Evolutionary conservation across 306 rosid genomes (phyloP).

Genomic region (Vicia villosa): DNA sequence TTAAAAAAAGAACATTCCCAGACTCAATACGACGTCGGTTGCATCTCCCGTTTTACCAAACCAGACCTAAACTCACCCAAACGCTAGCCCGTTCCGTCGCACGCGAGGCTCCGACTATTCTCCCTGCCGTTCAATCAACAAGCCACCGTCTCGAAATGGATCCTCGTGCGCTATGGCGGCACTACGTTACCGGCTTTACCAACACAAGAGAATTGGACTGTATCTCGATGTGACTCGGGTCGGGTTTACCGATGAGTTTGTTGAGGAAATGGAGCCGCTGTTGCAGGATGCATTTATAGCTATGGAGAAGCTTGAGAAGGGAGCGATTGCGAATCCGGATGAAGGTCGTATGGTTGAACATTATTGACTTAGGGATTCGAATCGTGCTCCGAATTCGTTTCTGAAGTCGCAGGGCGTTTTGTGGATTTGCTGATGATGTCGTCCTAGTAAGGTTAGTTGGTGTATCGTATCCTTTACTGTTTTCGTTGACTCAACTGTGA

Average conservation of each 20-base stretch:
- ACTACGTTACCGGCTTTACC: conserved; percentile 86
- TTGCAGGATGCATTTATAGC: conserved; percentile 64
- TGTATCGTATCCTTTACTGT: background rate
- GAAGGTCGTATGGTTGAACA: conserved; percentile 98
- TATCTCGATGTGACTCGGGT: conserved; percentile 89
- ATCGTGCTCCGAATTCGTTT: conserved; percentile 68
- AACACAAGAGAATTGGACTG: conserved; percentile 82
- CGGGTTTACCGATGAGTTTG: conserved; percentile 85
- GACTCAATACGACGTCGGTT: conserved; percentile 11
- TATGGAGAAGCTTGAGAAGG: conserved; percentile 85
- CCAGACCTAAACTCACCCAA: conserved; percentile 29
- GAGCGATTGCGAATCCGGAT: conserved; percentile 96
- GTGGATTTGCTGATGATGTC: conserved; percentile 70
- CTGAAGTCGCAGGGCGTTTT: conserved; percentile 61
- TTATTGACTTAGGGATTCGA: conserved; percentile 83
- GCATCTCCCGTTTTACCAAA: conserved; percentile 40
- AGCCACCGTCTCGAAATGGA: conserved; percentile 63
- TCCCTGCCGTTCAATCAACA: conserved; percentile 16
- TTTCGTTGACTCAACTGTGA: background rate
- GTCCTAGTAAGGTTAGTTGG: conserved; percentile 87
- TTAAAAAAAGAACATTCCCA: no score
- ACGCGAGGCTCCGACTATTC: conserved; percentile 51
- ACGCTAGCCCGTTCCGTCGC: conserved; percentile 69
- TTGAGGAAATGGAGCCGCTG: conserved; percentile 77
- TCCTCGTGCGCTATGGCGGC: conserved; percentile 68